These are phyloP conservation scores for Heteromeles arbutifolia DNA, from an alignment of 306 rosid species.

Conservation along the genomic window DNA sequence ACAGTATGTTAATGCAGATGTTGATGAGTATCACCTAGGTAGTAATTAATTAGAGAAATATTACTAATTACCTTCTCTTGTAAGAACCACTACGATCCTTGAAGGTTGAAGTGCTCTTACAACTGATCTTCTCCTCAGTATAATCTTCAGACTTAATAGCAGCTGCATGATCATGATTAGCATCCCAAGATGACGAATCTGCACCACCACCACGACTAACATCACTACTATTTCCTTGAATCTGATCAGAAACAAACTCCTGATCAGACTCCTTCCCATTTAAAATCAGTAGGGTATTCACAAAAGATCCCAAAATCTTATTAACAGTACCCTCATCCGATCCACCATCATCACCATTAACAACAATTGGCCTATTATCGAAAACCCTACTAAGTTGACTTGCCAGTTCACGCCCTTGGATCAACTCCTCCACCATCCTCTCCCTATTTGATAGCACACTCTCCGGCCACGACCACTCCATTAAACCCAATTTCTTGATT, in stretches of 20 bases:
- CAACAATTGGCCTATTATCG: neutral
- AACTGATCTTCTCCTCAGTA: slow-evolving; percentile 25
- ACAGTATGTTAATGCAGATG: neutral
- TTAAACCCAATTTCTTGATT: neutral
- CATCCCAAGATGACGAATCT: slow-evolving; percentile 5
- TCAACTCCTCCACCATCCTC: slow-evolving; percentile 29
- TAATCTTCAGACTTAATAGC: slow-evolving; percentile 31
- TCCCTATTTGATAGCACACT: neutral
- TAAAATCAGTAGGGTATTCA: slow-evolving; percentile 34
- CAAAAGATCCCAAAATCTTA: slow-evolving; percentile 35
- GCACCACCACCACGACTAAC: neutral
- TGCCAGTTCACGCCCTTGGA: slow-evolving; percentile 35
- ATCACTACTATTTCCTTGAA: neutral
- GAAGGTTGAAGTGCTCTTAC: slow-evolving; percentile 13
- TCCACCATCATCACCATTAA: neutral
- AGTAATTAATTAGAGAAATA: neutral
- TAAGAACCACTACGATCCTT: slow-evolving; percentile 49
- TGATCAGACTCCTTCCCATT: neutral
- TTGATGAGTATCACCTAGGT: neutral
- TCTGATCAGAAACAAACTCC: neutral
- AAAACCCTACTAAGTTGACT: slow-evolving; percentile 26
- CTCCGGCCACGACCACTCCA: neutral
- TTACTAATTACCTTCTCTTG: slow-evolving; percentile 47
- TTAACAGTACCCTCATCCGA: slow-evolving; percentile 26
- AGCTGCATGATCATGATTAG: neutral